Conservation (phyloP, 1,284 basidiomycete species). For the Gomphus bonarii region DNA sequence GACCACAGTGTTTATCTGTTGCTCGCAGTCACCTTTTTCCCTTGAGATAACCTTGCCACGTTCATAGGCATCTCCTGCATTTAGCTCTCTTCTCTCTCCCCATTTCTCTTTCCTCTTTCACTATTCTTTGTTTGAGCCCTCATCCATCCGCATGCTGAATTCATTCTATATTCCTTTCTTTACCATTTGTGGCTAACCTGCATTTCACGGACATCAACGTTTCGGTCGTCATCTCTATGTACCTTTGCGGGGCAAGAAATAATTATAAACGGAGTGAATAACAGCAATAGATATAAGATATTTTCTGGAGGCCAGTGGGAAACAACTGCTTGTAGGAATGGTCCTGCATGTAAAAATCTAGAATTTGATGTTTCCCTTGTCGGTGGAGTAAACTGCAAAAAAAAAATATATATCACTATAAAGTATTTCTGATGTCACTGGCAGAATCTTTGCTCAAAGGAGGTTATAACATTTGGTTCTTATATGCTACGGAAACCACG, state of each 20-base stretch:
- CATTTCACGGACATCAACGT: conserved; percentile 3
- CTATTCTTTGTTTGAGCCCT: neutral
- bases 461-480: neutral
- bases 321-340: neutral
- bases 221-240: conserved; percentile 1
- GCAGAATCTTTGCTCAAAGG: too few species aligned
- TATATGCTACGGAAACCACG: neutral
- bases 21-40: neutral
- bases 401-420: too few species aligned
- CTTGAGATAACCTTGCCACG: neutral
- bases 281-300: neutral
- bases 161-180: neutral
- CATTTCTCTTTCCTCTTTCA: neutral
- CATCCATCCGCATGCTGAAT: conserved; percentile 3
- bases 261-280: neutral
- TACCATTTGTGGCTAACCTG: neutral
- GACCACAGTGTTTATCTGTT: neutral
- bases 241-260: conserved; percentile 2
- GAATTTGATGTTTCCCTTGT: too few species aligned
- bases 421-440: too few species aligned
- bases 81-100: neutral
- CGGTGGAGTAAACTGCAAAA: too few species aligned
- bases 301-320: neutral
- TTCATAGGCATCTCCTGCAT: neutral
- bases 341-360: neutral